Conservation (phyloP, 2,329 filamentous ascomycete species). For the Neopestalotiopsis sp. region DNA sequence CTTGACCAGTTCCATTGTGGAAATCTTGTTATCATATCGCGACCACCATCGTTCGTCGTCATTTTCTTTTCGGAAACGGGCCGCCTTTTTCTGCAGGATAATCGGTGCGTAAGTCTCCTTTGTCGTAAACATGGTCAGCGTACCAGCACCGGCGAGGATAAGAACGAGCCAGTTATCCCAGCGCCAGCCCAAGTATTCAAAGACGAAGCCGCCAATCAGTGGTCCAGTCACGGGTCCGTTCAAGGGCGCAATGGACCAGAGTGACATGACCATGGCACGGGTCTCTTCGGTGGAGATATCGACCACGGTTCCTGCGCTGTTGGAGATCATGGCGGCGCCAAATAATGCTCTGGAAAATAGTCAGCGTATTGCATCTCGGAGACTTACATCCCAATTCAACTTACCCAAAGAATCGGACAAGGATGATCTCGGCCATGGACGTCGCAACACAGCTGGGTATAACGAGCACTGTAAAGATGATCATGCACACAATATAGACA, state of each 20-base stretch:
- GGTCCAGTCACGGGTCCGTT: slow-evolving; percentile 70
- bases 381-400: slow-evolving; percentile 22
- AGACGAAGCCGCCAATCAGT: slow-evolving; percentile 82
- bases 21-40: slow-evolving; percentile 75
- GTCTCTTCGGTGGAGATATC: slow-evolving; percentile 84
- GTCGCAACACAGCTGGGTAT: slow-evolving; percentile 75
- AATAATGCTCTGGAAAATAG: slow-evolving; percentile 60
- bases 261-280: slow-evolving; percentile 80
- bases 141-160: slow-evolving; percentile 70
- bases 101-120: slow-evolving; percentile 80
- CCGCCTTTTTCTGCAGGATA: slow-evolving; percentile 71
- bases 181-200: slow-evolving; percentile 80
- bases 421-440: slow-evolving; percentile 71
- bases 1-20: slow-evolving; percentile 71
- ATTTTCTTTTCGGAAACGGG: slow-evolving; percentile 67
- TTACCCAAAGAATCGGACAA: slow-evolving; percentile 75
- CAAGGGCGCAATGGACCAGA: slow-evolving; percentile 85
- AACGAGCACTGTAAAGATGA: slow-evolving; percentile 70
- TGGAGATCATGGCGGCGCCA: slow-evolving; percentile 81
- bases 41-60: slow-evolving; percentile 78
- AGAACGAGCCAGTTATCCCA: slow-evolving; percentile 86
- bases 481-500: slow-evolving; percentile 73
- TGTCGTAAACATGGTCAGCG: slow-evolving; percentile 63
- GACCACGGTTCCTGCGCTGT: slow-evolving; percentile 81
- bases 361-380: slow-evolving; percentile 27